Base-by-base conservation (phyloP, 2,329 filamentous ascomycete genomes). In the Epichloe sp. region DNA sequence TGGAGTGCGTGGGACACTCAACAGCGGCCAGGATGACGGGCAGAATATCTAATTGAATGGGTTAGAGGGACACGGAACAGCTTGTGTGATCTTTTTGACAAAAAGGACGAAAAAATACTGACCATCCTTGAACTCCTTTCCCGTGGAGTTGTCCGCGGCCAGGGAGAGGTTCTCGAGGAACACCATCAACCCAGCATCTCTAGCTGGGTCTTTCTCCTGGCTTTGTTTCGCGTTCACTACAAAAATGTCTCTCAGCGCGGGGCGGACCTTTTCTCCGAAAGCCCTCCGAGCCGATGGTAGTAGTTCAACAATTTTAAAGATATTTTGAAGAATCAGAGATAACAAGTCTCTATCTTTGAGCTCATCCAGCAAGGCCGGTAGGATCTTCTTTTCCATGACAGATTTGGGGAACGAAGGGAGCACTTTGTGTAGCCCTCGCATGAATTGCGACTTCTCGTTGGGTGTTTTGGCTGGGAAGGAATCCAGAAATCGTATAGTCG, bases 111-210 rank as follows among this genome's bases (percentile, higher is more conserved):
- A 4, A 37, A 42, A 21, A 7, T 17, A 71, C 80, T 60, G 65
- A 88, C 86, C 85, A 58, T 97, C 91, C 68, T 95, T 95, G 64
- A 97, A 97, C 56, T 96, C 89, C 60, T 90, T 93, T 3, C 89
- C 89, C 1, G 84, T 83, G 57, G 85, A 93, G 58, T 94, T 95
- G 11, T 82, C 80, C 3, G 87, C 80, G 54, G 95, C 81, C 1
- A 83, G 71, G 15, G 77, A 71, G 61, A 95, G 82, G 56, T 95
- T 86, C 57, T 97, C 89, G 2, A 98, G 75, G 17, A 97, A 73
- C 11, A 96, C 84, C 80, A 96, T 93, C 23, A 98, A 71, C 1
- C 90, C 91, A 1, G 90, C 88, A 65, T 98, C 93, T 59, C 87
- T 85, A 2, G 84, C 77, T 0, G 85, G 79, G 59, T 96, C 91